Conservation (phyloP, 2,329 filamentous ascomycete species). For the Kalmusia sp. region DNA sequence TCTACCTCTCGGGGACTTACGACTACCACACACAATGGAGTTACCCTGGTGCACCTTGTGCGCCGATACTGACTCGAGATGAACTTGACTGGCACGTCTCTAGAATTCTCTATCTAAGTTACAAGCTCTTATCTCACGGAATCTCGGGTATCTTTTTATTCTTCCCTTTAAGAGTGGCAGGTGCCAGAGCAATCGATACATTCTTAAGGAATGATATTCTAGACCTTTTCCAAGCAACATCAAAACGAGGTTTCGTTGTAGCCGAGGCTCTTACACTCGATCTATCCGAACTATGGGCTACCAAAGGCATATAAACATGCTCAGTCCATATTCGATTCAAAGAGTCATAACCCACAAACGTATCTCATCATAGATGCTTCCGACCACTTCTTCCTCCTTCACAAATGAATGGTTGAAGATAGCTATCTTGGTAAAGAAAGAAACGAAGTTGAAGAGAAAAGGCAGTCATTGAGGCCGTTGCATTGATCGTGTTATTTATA, state of each 20-base stretch:
- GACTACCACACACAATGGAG: conserved; percentile 33
- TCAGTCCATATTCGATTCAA: too few relatives aligned
- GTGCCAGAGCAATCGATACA: conserved; percentile 23
- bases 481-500: too few relatives aligned
- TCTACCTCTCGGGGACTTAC: conserved; percentile 36
- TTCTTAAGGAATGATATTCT: conserved; percentile 17
- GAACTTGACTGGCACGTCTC: conserved; percentile 24
- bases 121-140: conserved; percentile 21
- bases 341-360: too few relatives aligned
- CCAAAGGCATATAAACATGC: too few relatives aligned
- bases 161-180: conserved; percentile 36
- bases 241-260: conserved; percentile 25
- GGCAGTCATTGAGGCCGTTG: too few relatives aligned
- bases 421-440: too few relatives aligned
- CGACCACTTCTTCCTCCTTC: too few relatives aligned
- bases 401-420: too few relatives aligned
- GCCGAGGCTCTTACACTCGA: conserved; percentile 23
- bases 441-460: too few relatives aligned
- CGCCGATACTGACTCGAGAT: conserved; percentile 21
- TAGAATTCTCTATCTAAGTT: conserved; percentile 27
- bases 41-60: conserved; percentile 7
- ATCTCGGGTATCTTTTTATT: conserved; percentile 30
- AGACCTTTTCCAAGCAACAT: conserved; percentile 15
- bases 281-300: conserved; percentile 25
- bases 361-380: too few relatives aligned